Base-by-base conservation (phyloP, 345 rosid genomes). In the Camelina laxa region DNA sequence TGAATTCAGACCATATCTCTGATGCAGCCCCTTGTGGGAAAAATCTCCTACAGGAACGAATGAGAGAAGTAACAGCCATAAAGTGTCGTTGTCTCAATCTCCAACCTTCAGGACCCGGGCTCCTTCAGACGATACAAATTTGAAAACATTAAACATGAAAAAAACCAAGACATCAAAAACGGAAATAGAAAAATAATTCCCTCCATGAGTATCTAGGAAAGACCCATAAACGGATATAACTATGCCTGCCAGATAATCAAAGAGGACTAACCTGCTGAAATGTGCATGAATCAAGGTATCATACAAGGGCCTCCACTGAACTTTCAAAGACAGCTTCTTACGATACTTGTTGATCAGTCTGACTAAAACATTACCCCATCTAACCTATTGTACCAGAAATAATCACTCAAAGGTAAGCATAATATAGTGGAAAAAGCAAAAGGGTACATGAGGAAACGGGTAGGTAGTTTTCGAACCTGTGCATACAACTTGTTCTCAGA, bases 71-170 rank as follows among this genome's bases (percentile, higher is more conserved):
- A 21, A 92, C 87, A 44, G 96, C 76, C 84, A 81, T 90, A 80
- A 95, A 95, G 79, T 95, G 99, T 22, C 93, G 80, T 55, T 95
- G 99, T 82, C 97, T 85, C 85, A 95, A 79, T 79, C 93, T 85
- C 97, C 97, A 92, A 54, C 99, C 99, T 73, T 95, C 97, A 12
- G 99, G 99, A 55, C 99, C 97, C 62, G 88, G 90, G 79, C 87
- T 92, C 87, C 98, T 94, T 83, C 35, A 74, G 22, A 60, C 22
- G 36, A 15, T 42, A 70, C n/a, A 59, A 12, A n/a, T 17, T 49
- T 14, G 38, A 47, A 49, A 44, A 54, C n/a, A 24, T 60, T 45
- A 27, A 14, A 36, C 17, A 58, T 42, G 61, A 39, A 73, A 59
- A 42, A 53, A 50, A n/a, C 3, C 35, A 73, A 61, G 53, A 55